Base-by-base conservation (phyloP, 352 stramenopile genomes). In the Pythium sp. region DNA sequence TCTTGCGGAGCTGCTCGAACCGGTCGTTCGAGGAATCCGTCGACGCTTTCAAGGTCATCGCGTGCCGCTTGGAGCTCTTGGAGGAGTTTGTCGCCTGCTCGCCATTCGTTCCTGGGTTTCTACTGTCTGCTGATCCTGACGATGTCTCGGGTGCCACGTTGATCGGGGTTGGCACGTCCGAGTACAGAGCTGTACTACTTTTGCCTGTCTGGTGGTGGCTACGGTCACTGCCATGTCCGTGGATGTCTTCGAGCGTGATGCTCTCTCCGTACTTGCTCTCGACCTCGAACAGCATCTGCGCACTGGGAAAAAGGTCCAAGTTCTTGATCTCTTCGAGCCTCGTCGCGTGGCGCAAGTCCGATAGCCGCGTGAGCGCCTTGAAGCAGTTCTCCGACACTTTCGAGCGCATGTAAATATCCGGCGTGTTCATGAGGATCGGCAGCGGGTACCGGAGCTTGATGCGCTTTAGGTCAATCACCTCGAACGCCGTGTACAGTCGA, bases 241-340 rank as follows among this genome's bases (percentile, higher is more conserved):
- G 79, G 56, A 97, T 95, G 71, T 98, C 92, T 68, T 92, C 81
- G 3, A 95, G 68, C 34, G 84, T 93, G 58, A 98, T 92, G 64
- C 86, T 94, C 72, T 97, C 90, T 60, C 92, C 92, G 65, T 97
- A 98, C 69, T 97, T 95, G 72, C 86, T 92, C 68, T 97, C 91
- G 26, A 98, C 75, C 62, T 97, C 82, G 5, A 94, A 70, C 38
- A 97, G 70, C 80, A 95, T 94, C 2, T 68, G 57, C 1, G 78
- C 81, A 3, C 75, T 88, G 5, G 91, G 92, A 68, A 97, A 97
- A 30, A 95, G 73, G 20, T 91, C 73, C 2, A 92, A 64, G 6
- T 83, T 68, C 51, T 90, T 83, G 18, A 89, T 69, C 47, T 94
- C 79, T 12, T 69, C 56, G 3, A 97, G 70, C 4, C 82, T 67